phyloP scores from a whole-genome alignment of 2,329 filamentous ascomycete genomes.

The Apiospora malaysiana region DNA sequence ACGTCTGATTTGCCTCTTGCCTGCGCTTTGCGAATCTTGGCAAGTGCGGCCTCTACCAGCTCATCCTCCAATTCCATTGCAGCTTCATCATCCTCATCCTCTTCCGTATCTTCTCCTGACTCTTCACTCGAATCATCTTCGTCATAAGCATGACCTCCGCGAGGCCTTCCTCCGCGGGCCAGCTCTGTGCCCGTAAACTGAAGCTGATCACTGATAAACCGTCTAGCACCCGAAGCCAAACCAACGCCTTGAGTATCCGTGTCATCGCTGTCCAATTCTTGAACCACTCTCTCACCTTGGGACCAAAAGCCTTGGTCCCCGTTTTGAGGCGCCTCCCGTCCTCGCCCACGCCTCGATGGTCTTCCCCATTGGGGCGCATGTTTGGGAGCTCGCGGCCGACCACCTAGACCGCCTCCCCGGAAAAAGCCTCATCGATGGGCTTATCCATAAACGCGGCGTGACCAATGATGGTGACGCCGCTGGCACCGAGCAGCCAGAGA shows the following conservation, averaged over 20 bases:
- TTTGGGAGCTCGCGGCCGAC: conserved; percentile 99
- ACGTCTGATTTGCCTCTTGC: conserved; percentile 79
- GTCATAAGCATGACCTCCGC: conserved; percentile 47
- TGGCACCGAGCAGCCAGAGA: conserved; percentile 95
- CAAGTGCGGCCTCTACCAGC: conserved; percentile 78
- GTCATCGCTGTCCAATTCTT: conserved; percentile 71
- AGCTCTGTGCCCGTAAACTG: conserved; percentile 66
- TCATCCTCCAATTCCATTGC: conserved; percentile 50
- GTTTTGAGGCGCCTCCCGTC: conserved; percentile 61
- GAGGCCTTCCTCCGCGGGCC: conserved; percentile 49
- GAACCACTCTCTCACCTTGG: conserved; percentile 57
- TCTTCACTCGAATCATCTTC: conserved; percentile 57
- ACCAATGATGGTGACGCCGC: conserved; percentile 90
- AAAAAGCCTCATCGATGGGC: conserved; percentile 99
- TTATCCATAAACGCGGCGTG: conserved; percentile 97
- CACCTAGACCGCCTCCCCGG: conserved; percentile 99
- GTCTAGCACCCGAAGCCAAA: conserved; percentile 51
- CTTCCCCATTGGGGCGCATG: conserved; percentile 97
- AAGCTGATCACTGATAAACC: conserved; percentile 65
- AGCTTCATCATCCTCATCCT: conserved; percentile 48
- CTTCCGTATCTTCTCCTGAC: conserved; percentile 56
- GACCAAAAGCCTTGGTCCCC: conserved; percentile 47
- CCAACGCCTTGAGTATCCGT: conserved; percentile 62
- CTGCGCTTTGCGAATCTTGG: conserved; percentile 80
- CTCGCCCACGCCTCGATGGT: conserved; percentile 89